Base-by-base conservation (phyloP, 2,329 filamentous ascomycete species). In the Alternaria sp. region DNA sequence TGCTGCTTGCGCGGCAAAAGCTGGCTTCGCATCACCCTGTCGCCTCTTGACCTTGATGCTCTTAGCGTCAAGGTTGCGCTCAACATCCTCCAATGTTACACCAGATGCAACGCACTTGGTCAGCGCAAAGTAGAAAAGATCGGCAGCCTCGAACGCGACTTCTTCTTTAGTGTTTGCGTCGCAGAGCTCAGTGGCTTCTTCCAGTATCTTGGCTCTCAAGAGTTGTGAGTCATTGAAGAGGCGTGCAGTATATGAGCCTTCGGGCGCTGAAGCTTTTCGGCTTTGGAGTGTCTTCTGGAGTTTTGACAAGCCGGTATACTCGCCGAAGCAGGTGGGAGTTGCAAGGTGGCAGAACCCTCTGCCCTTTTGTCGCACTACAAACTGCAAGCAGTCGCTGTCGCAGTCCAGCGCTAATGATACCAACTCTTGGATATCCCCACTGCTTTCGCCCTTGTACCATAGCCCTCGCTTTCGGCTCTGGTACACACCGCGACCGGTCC, bases 381-480 rank as follows among this genome's bases (percentile, higher is more conserved):
- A 98, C 68, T 92, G 90, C 71, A 99, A 81, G 60, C 94, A 96
- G 79, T 99, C 95, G 66, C 90, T 90, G 79, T 99, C 95, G 79
- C 95, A 99, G 80, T 99, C 95, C 55, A 96, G 84, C 1, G 91
- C 90, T 66, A 99, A 86, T 59, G 89, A 89, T 22, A 98, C 84
- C 52, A 99, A 85, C 78, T 97, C 90, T 79, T 99, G 95, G 12
- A 92, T 92, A 77, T 98, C 94, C 14, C 95, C 95, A 55, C 94
- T 98, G 9, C 91, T 95, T 54, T 94, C 92, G 6, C 95, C 95
- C 83, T 99, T 99, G 80, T 97, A 91, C 95, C 95, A 99, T 28
- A 99, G 81, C 0, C 95, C 95, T 45, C 95, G 88, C 84, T 97
- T 98, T 54, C 95, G 87, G 82, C 94, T 98, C 81, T 97, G 93